These are phyloP conservation scores for Acacia pycnantha DNA, from an alignment of 331 rosid genomes.

Conservation along the genomic window DNA sequence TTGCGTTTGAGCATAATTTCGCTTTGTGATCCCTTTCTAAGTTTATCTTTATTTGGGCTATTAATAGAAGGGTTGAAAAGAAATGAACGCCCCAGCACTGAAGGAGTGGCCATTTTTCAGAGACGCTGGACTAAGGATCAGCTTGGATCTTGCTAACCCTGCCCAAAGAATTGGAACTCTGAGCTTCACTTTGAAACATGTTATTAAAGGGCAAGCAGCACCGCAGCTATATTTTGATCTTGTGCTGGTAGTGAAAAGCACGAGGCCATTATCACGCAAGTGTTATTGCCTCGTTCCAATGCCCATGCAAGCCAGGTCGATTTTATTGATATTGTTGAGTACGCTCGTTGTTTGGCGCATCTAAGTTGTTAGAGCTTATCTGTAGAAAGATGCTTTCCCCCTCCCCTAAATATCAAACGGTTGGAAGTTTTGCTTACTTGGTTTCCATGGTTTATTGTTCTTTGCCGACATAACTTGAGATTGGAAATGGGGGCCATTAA, in stretches of 20 bases:
- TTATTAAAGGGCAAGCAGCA: slow-evolving; percentile 28
- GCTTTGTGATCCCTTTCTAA: background rate
- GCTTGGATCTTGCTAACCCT: slow-evolving; percentile 38
- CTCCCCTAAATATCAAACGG: slow-evolving; percentile 16
- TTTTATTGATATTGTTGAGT: slow-evolving; percentile 31
- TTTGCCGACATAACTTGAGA: background rate
- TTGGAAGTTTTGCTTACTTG: slow-evolving; percentile 27
- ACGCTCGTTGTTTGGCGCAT: slow-evolving; percentile 41
- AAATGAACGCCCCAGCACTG: slow-evolving; percentile 32
- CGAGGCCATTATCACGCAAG: slow-evolving; percentile 32
- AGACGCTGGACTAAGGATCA: slow-evolving; percentile 30
- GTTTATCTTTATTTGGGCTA: slow-evolving; percentile 14
- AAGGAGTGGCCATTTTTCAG: slow-evolving; percentile 35
- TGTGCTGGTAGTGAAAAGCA: slow-evolving; percentile 35
- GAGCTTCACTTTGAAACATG: slow-evolving; percentile 31
- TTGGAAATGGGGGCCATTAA: background rate
- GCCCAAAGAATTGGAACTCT: slow-evolving; percentile 30
- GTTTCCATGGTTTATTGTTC: slow-evolving; percentile 28
- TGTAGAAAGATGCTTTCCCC: slow-evolving; percentile 24
- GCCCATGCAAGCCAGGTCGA: slow-evolving; percentile 38
- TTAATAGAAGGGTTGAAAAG: slow-evolving; percentile 33
- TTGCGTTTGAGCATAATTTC: background rate
- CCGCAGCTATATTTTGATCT: slow-evolving; percentile 30
- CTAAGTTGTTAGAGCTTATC: slow-evolving; percentile 29
- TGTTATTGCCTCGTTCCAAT: slow-evolving; percentile 38